Conservation (phyloP, 768 basidiomycete species). For the Fibroporia radiculosa region DNA sequence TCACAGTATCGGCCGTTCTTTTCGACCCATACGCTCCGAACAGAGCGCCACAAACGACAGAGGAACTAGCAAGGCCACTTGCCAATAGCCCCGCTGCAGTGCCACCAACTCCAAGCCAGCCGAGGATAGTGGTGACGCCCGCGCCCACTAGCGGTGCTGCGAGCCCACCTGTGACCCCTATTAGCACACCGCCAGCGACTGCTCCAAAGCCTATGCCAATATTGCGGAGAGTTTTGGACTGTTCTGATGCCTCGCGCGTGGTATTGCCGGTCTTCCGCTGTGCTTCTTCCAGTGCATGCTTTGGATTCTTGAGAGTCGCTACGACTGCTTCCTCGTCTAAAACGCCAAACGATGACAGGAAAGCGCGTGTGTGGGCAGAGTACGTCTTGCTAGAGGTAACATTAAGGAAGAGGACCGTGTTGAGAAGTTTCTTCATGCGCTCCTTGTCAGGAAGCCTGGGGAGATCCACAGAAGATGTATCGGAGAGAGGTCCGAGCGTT, state of each 20-base stretch:
- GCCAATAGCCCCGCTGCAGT: slow-evolving; percentile 43
- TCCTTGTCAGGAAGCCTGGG: slow-evolving; percentile 29
- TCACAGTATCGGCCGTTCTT: slow-evolving; percentile 40
- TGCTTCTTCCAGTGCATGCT: slow-evolving; percentile 35
- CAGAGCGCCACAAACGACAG: slow-evolving; percentile 47
- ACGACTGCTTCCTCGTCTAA: slow-evolving; percentile 39
- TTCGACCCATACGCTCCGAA: slow-evolving; percentile 51
- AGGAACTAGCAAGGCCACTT: slow-evolving; percentile 46
- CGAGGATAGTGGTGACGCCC: slow-evolving; percentile 38
- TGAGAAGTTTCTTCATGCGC: slow-evolving; percentile 36
- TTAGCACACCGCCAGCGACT: slow-evolving; percentile 45
- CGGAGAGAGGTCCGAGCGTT: slow-evolving; percentile 31
- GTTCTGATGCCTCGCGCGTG: slow-evolving; percentile 33
- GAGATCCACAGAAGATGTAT: slow-evolving; percentile 38
- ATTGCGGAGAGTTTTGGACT: slow-evolving; percentile 32
- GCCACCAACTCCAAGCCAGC: slow-evolving; percentile 46
- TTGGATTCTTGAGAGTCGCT: slow-evolving; percentile 41
- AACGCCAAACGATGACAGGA: slow-evolving; percentile 31
- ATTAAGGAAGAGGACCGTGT: slow-evolving; percentile 43
- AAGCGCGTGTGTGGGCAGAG: slow-evolving; percentile 42
- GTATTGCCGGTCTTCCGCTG: slow-evolving; percentile 34
- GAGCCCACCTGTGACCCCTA: slow-evolving; percentile 53
- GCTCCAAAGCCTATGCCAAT: slow-evolving; percentile 46
- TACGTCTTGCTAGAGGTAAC: slow-evolving; percentile 40
- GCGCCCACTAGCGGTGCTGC: slow-evolving; percentile 55